Percentiles rank a stretch among this genome's conserved stretches.
Conservation (phyloP, 2,329 filamentous ascomycete genomes). For the Thielaviopsis punctulata region DNA sequence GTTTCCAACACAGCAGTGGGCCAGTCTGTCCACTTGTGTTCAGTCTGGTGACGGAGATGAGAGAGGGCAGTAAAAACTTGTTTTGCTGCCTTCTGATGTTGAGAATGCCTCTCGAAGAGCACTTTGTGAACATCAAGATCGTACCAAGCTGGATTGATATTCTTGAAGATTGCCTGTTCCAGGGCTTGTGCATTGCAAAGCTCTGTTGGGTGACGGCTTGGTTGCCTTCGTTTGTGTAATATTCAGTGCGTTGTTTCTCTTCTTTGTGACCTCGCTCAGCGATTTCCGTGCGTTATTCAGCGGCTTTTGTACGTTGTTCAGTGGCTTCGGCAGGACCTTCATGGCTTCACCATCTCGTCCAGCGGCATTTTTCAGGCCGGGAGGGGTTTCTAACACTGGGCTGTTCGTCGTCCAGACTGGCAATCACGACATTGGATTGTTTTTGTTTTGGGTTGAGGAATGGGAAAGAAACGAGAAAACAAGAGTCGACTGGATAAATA, state of each 20-base stretch:
- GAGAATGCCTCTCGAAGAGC: not conserved
- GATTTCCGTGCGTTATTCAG: too few relatives aligned
- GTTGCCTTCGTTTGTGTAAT: not conserved
- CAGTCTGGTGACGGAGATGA: not conserved
- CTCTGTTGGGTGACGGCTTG: not conserved
- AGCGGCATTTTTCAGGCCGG: not conserved
- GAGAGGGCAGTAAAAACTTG: not conserved
- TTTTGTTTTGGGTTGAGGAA: too few relatives aligned
- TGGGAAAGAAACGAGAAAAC: too few relatives aligned
- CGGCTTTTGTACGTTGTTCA: not conserved
- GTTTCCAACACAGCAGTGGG: not conserved
- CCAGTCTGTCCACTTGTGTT: not conserved
- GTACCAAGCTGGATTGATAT: too few relatives aligned
- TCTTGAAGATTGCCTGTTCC: not conserved
- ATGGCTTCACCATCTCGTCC: not conserved
- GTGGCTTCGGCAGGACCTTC: not conserved
- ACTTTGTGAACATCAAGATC: not conserved
- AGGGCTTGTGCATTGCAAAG: not conserved
- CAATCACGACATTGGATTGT: too few relatives aligned
- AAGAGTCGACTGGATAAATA: too few relatives aligned
- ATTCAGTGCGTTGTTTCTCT: not conserved
- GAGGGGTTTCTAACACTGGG: too few relatives aligned
- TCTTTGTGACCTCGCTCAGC: too few relatives aligned
- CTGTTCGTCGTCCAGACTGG: too few relatives aligned
- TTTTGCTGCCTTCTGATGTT: not conserved